Conservation (phyloP, 306 rosid genomes). For the Vigna unguiculata region DNA sequence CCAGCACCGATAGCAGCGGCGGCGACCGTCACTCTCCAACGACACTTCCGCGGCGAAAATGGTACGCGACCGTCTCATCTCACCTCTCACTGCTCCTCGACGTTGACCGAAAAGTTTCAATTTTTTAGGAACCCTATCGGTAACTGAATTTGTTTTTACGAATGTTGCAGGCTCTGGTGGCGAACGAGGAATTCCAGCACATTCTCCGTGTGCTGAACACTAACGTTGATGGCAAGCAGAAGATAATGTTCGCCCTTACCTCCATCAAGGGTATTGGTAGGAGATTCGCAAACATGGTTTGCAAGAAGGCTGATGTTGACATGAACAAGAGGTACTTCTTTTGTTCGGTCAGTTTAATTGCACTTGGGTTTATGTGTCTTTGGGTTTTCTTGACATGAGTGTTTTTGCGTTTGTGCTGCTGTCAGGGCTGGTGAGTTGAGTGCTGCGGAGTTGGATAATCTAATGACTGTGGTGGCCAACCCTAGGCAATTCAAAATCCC, state of each 20-base stretch:
- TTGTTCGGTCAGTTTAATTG: not conserved
- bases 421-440: constrained; percentile 60
- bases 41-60: constrained; percentile 2
- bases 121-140: not conserved
- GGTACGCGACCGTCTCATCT: not conserved
- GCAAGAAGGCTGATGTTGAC: constrained; percentile 66
- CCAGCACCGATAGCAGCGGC: constrained; percentile 11
- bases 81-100: not conserved
- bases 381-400: not conserved
- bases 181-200: constrained; percentile 66
- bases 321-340: constrained; percentile 55
- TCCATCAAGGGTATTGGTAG: constrained; percentile 66
- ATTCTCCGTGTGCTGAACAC: constrained; percentile 67
- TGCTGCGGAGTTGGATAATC: constrained; percentile 63
- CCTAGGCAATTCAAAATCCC: constrained; percentile 64
- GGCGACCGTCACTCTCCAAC: not conserved
- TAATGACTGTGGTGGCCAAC: constrained; percentile 60
- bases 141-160: not conserved
- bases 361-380: not conserved
- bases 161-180: constrained; percentile 53
- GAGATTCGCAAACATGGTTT: constrained; percentile 55
- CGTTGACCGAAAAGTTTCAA: not conserved
- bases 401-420: not conserved
- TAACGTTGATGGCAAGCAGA: constrained; percentile 65
- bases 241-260: constrained; percentile 61